Conservation (phyloP, 108 stramenopile genomes). For the Fragilaria radians region DNA sequence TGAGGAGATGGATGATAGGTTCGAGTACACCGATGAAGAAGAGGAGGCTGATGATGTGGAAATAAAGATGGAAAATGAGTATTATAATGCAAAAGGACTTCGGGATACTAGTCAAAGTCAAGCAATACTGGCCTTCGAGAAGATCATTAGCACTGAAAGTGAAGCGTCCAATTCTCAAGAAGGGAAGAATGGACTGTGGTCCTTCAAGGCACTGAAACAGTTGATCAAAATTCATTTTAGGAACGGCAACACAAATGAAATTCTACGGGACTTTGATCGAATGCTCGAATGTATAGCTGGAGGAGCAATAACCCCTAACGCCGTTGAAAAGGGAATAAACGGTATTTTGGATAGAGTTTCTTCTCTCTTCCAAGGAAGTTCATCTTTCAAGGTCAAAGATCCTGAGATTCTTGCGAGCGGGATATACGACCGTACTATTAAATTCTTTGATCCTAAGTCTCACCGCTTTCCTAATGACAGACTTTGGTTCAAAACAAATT, state of each 20-base stretch:
- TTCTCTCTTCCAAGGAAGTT: constrained; percentile 44
- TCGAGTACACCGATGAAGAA: constrained; percentile 90
- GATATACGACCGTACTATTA: constrained; percentile 70
- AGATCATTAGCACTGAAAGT: constrained; percentile 45
- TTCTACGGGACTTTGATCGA: constrained; percentile 49
- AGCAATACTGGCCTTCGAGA: constrained; percentile 65
- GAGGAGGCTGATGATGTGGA: constrained; percentile 66
- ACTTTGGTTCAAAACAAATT: constrained; percentile 91
- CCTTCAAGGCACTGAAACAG: constrained; percentile 89
- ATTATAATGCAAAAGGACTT: constrained; percentile 88
- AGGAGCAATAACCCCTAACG: constrained; percentile 78
- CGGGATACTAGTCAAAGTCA: constrained; percentile 49
- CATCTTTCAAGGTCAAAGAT: constrained; percentile 11
- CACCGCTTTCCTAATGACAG: constrained; percentile 81
- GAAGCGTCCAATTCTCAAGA: constrained; percentile 6
- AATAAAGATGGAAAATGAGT: constrained; percentile 82
- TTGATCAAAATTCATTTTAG: constrained; percentile 78
- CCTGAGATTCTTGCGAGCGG: constrained; percentile 42
- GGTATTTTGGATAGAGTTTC: constrained; percentile 86
- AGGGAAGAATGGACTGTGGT: constrained; percentile 70
- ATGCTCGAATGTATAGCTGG: constrained; percentile 69
- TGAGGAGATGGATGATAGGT: constrained; percentile 60
- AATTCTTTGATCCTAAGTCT: constrained; percentile 58
- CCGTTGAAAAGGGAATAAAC: constrained; percentile 89
- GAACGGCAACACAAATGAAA: constrained; percentile 24